Conservation (phyloP, 2,329 filamentous ascomycete species). For the Apiospora rasikravindrae region DNA sequence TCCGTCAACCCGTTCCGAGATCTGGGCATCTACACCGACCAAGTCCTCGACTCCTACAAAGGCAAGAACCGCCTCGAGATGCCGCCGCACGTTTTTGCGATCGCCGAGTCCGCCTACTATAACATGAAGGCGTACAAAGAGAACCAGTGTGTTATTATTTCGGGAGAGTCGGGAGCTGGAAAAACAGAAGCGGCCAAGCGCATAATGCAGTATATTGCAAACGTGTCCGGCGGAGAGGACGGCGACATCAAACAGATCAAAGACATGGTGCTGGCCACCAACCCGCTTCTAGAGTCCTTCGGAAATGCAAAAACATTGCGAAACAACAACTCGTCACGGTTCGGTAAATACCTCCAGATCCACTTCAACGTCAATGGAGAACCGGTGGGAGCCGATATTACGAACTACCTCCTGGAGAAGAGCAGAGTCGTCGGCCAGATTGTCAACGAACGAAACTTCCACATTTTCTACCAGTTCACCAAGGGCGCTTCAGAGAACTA, state of each 20-base stretch:
- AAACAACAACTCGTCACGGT: conserved; percentile 98
- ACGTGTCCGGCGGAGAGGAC: conserved; percentile 83
- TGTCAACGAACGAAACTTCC: conserved; percentile 93
- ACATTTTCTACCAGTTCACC: conserved; percentile 99
- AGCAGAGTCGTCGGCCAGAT: conserved; percentile 95
- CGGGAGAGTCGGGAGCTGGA: conserved; percentile 95
- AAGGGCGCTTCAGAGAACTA: conserved; percentile 91
- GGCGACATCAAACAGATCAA: conserved; percentile 95
- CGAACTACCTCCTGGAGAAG: conserved; percentile 97
- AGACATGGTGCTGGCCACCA: conserved; percentile 99
- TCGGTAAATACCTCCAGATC: conserved; percentile 97
- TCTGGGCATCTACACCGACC: conserved; percentile 95
- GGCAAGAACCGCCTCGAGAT: conserved; percentile 97
- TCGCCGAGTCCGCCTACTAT: conserved; percentile 95
- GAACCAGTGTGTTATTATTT: conserved; percentile 99
- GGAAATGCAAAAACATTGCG: conserved; percentile 97
- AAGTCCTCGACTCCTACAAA: conserved; percentile 90
- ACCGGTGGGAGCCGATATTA: conserved; percentile 95
- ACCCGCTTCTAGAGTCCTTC: conserved; percentile 95
- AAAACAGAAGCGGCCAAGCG: conserved; percentile 99
- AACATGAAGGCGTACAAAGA: conserved; percentile 99
- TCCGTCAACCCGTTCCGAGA: conserved; percentile 98
- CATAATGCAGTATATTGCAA: conserved; percentile 99
- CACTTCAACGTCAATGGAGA: conserved; percentile 93
- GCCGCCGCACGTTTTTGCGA: conserved; percentile 95